Conservation (phyloP, 805 yeast genomes). For the Candida nitratophila region DNA sequence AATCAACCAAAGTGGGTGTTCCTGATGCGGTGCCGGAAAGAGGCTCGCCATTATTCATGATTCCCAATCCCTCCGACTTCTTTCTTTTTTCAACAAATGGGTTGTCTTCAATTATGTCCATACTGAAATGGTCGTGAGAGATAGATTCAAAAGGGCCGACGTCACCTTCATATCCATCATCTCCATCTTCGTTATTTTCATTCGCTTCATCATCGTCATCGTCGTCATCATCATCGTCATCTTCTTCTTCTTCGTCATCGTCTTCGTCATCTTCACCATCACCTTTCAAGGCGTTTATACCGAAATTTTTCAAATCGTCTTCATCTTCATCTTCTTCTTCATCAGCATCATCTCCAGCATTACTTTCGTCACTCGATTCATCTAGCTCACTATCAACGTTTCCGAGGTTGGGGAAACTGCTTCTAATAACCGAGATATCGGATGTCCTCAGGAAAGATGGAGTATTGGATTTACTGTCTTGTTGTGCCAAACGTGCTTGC, state of each 20-base stretch:
- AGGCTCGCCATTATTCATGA: conserved; percentile 5
- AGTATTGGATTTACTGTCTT: conserved; percentile 8
- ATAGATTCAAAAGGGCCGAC: not conserved
- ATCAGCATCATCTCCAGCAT: conserved; percentile 1
- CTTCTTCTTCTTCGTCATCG: conserved; percentile 13
- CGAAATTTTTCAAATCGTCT: no score
- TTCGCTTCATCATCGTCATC: conserved; percentile 12
- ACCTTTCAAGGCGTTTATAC: no score
- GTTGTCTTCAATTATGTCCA: not conserved
- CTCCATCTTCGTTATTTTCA: conserved; percentile 10
- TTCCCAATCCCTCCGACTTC: not conserved
- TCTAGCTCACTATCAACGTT: conserved; percentile 5
- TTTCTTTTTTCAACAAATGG: not conserved
- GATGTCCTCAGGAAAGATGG: conserved; percentile 16
- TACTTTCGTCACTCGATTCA: conserved; percentile 3
- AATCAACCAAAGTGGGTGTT: not conserved
- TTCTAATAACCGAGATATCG: not conserved
- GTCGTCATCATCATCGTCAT: conserved; percentile 13
- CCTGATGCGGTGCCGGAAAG: not conserved
- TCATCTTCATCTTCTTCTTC: conserved; percentile 20
- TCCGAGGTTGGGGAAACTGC: conserved; percentile 1
- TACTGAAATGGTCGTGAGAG: not conserved
- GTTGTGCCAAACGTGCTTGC: not conserved
- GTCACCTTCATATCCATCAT: conserved; percentile 6
- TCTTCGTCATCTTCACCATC: conserved; percentile 8